Base-by-base conservation (phyloP, 352 stramenopile genomes). In the Phytophthora cactorum region DNA sequence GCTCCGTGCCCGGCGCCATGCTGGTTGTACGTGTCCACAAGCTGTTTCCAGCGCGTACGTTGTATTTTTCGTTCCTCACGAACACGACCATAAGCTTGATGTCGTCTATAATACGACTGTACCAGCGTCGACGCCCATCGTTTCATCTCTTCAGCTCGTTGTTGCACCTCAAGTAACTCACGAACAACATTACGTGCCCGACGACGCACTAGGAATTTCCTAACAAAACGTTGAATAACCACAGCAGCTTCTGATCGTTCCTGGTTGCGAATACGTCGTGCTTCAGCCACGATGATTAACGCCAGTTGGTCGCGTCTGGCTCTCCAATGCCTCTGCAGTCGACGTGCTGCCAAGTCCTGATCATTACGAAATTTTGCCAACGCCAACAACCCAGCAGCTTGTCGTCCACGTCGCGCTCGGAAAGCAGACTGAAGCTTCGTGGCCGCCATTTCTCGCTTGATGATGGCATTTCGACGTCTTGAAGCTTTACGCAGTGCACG, bases 41-140 rank as follows among this genome's bases (percentile, higher is more conserved):
- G 87, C 45, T 97, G 85, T 75, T 98, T 98, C 95, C 95, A 98
- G 36, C 91, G 79, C 25, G 82, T 84, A 17, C 84, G 77, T 43
- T 82, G 81, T 2, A 54, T 58, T 0, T 60, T 64, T 22, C 87
- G 77, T 15, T 79, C 70, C 0, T 66, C 59, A 25, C 68, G 59
- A 50, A 89, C 49, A 39, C 77, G 66, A 32, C 27, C 51, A 27
- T 70, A 66, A 0, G 84, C 86, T 55, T 84, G 56, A 6, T 66
- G 47, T 9, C 83, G 70, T 39, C 86, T 75, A 81, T 80, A 95
- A 52, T 91, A 77, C 0, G 72, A 68, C 53, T 95, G 86, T n/a
- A 95, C 81, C 22, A 91, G 57, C 6, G 82, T 91, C 17, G 77
- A 80, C 0, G 84, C 86, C 84, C 84, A 95, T 12, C 60, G 56